phyloP scores from a whole-genome alignment of 495 filamentous ascomycete genomes.

The Penicillium maclennaniae region DNA sequence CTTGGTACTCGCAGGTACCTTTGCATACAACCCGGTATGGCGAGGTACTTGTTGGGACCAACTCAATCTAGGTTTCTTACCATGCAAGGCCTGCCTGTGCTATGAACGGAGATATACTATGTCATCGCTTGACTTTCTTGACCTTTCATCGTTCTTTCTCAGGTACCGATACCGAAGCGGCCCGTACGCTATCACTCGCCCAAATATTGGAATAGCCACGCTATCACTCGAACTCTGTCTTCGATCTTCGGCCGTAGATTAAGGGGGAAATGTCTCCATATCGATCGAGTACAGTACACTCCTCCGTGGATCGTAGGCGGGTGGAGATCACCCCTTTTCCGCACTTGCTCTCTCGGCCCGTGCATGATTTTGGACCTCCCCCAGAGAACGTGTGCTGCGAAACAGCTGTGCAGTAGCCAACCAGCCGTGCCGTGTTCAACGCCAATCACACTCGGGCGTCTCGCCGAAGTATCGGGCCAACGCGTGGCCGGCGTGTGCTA shows the following conservation, averaged over 20 bases:
- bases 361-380: neutral
- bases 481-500: conserved; percentile 16
- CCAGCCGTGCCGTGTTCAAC: neutral
- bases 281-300: neutral
- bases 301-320: neutral
- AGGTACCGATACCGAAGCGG: no score
- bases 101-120: neutral
- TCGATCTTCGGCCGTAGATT: neutral
- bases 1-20: conserved; percentile 3
- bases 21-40: neutral
- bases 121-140: neutral
- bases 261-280: conserved; percentile 1
- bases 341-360: neutral
- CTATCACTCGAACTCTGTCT: neutral
- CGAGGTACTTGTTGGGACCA: neutral
- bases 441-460: conserved; percentile 12
- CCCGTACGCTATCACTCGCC: no score
- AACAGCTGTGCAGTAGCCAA: neutral
- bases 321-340: conserved; percentile 4
- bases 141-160: no score
- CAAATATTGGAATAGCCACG: neutral
- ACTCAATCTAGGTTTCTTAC: neutral
- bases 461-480: conserved; percentile 21
- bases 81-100: neutral
- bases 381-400: conserved; percentile 8